Evolutionary conservation across 2,329 filamentous ascomycete species (phyloP).

Genomic region (Trematosphaeria pertusa): DNA sequence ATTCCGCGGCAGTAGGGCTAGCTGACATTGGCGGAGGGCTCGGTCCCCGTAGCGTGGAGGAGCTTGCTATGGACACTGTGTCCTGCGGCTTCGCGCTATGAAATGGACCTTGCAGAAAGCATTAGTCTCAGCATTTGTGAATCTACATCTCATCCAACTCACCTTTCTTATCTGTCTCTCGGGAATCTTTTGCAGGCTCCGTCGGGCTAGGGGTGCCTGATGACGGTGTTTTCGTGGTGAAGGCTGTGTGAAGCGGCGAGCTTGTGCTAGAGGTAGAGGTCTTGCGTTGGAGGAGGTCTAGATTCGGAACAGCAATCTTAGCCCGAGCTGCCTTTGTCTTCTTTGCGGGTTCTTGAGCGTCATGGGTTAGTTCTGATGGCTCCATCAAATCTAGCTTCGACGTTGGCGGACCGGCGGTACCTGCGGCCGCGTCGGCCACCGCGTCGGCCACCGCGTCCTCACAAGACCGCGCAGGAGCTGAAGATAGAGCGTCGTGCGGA

Average conservation of each 20-base stretch:
- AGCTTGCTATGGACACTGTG: constrained; percentile 11
- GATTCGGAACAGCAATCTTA: constrained; percentile 23
- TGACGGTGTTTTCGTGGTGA: not conserved
- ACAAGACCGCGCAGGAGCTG: constrained; percentile 1
- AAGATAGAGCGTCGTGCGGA: not conserved
- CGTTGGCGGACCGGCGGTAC: not conserved
- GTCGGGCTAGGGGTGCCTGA: not conserved
- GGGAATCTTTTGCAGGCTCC: no score
- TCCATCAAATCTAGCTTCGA: not conserved
- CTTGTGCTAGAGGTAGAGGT: constrained; percentile 3
- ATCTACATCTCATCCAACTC: no score
- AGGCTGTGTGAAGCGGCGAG: not conserved
- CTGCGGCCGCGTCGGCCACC: not conserved
- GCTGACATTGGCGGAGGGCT: constrained; percentile 9
- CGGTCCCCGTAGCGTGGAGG: constrained; percentile 8
- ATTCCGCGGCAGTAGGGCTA: constrained; percentile 17
- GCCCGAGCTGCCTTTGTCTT: constrained; percentile 10
- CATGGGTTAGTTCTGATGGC: not conserved
- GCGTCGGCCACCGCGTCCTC: not conserved
- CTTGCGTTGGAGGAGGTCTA: constrained; percentile 12
- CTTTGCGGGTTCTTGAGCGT: constrained; percentile 8
- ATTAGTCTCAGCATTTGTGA: not conserved
- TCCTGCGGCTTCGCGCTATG: constrained; percentile 1
- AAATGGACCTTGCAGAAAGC: not conserved
- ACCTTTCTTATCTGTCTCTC: no score